These are phyloP conservation scores for Aaosphaeria pasadenensis DNA, from an alignment of 2,329 filamentous ascomycete genomes.

Conservation along the genomic window DNA sequence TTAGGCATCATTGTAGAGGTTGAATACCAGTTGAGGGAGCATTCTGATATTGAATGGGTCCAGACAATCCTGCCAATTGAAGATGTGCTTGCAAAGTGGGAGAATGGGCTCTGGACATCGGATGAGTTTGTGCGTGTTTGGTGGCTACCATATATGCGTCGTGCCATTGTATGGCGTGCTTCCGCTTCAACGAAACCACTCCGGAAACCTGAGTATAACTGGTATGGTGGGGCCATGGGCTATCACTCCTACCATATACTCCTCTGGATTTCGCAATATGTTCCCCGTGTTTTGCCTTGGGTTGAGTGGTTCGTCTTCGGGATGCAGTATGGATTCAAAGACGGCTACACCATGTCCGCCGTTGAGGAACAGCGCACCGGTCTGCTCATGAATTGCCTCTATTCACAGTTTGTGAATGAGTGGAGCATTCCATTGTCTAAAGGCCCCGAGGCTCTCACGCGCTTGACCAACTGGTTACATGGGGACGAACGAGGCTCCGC, in stretches of 20 bases:
- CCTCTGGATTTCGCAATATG: conserved; percentile 72
- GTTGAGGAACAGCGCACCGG: conserved; percentile 78
- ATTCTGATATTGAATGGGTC: conserved; percentile 82
- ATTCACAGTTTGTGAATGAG: conserved; percentile 98
- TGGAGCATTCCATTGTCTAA: conserved; percentile 87
- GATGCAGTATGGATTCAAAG: conserved; percentile 90
- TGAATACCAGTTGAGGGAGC: conserved; percentile 75
- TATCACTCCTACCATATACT: conserved; percentile 92
- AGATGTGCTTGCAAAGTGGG: conserved; percentile 69
- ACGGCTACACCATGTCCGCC: conserved; percentile 65
- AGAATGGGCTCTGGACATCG: conserved; percentile 72
- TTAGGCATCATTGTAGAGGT: conserved; percentile 89
- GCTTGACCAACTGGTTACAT: conserved; percentile 84
- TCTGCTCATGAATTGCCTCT: conserved; percentile 93
- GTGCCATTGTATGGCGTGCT: conserved; percentile 88
- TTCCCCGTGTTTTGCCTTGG: conserved; percentile 78
- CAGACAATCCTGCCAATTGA: conserved; percentile 73
- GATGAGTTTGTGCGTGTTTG: conserved; percentile 91
- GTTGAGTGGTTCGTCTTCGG: conserved; percentile 97
- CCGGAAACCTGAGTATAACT: conserved; percentile 61
- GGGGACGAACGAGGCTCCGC: conserved; percentile 65
- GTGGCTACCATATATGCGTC: conserved; percentile 93
- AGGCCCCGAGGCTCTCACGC: conserved; percentile 80
- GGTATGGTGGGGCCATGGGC: conserved; percentile 78
- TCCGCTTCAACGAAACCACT: conserved; percentile 66